phyloP scores from a whole-genome alignment of 75 land plant genomes.

The Picea sitchensis region DNA sequence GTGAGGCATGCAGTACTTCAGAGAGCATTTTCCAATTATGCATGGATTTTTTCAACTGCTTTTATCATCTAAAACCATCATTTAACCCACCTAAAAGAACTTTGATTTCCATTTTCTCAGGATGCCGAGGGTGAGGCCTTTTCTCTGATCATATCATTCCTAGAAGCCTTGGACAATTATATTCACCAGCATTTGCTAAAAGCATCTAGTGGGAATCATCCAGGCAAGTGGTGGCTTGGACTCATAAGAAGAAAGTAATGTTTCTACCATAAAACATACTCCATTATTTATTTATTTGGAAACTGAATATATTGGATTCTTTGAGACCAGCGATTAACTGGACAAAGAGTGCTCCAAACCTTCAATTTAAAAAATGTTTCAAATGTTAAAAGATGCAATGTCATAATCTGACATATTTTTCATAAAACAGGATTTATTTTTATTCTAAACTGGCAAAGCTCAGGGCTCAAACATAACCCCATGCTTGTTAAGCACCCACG shows the following conservation, averaged over 20 bases:
- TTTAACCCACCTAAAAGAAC: neutral
- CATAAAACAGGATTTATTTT: too few relatives aligned
- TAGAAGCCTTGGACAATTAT: neutral
- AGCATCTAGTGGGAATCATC: neutral
- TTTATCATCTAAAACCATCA: neutral
- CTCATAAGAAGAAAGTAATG: neutral
- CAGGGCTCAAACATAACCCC: too few relatives aligned
- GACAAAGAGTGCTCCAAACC: neutral
- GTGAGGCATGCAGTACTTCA: neutral
- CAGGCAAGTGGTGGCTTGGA: neutral
- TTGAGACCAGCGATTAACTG: neutral
- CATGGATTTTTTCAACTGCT: neutral
- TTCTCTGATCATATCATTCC: constrained; percentile 1
- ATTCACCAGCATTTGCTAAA: neutral
- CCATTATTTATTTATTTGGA: neutral
- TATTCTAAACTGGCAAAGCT: too few relatives aligned
- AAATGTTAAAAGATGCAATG: too few relatives aligned
- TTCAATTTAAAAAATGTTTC: too few relatives aligned
- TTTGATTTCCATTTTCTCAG: neutral
- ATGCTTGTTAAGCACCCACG: too few relatives aligned
- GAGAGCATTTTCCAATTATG: neutral
- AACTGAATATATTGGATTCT: neutral
- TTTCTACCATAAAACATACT: neutral
- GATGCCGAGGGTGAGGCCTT: neutral
- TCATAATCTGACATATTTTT: too few relatives aligned